Conservation (phyloP, 2,329 filamentous ascomycete genomes). For the Diaporthe vaccinii region DNA sequence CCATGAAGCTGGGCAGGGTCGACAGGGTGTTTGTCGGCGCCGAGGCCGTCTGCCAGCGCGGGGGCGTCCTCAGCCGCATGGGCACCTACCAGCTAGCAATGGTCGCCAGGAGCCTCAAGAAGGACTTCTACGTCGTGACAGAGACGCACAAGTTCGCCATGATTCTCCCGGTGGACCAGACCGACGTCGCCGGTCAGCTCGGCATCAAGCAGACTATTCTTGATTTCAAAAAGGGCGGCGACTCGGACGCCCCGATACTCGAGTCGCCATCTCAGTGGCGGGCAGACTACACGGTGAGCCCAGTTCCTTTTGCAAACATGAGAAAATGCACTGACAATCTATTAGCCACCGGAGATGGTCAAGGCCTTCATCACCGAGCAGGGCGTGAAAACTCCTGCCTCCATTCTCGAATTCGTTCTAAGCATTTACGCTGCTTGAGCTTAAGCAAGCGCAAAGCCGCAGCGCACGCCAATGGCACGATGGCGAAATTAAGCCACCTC, state of each 20-base stretch:
- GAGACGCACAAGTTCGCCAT: conserved; percentile 98
- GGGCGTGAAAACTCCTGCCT: conserved; percentile 77
- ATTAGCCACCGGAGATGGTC: conserved; percentile 75
- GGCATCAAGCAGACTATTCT: conserved; percentile 84
- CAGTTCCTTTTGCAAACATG: not conserved
- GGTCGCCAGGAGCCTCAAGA: conserved; percentile 76
- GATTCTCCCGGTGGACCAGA: conserved; percentile 85
- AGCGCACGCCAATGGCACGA: not conserved
- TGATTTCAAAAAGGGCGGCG: conserved; percentile 74
- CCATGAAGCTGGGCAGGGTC: conserved; percentile 75
- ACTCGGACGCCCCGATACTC: conserved; percentile 49
- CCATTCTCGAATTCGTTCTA: conserved; percentile 79
- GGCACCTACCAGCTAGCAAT: conserved; percentile 89
- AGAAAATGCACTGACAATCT: conserved; percentile 46
- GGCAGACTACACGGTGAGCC: conserved; percentile 79
- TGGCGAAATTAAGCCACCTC: not conserved
- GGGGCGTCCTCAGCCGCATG: conserved; percentile 90
- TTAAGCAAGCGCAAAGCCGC: too few relatives aligned
- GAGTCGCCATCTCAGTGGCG: conserved; percentile 60
- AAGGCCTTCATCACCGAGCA: conserved; percentile 82
- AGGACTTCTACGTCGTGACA: conserved; percentile 87
- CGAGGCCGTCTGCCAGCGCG: conserved; percentile 94
- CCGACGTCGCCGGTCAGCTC: conserved; percentile 68
- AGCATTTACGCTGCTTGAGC: conserved; percentile 62
- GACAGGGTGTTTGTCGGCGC: conserved; percentile 76